Evolutionary conservation across 1,284 basidiomycete genomes (phyloP), one percentile per base, ranked within the genome.

Genomic region (Cutaneotrichosporon sp.): DNA sequence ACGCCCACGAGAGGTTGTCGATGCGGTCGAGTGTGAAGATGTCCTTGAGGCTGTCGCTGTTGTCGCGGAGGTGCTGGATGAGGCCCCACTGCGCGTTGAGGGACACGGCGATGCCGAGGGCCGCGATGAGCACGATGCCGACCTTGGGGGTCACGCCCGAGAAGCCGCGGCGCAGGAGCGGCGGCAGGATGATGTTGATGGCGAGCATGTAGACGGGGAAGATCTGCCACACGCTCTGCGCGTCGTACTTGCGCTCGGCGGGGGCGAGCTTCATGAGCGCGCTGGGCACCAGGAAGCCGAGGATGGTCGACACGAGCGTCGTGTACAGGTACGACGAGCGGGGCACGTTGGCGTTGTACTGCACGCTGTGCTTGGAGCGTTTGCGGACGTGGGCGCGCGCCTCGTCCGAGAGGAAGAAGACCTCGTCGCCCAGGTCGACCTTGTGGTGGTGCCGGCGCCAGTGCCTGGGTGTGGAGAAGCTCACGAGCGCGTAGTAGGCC

Each of bases 181-280:
- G 60, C 5, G 64, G 64, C 16, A 65, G 55, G 3, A 43, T 43
- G 22, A 60, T n/a, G 60, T 62, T 62, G 43, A 65, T 43, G 18
- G 53, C 52, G 14, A 65, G 49, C 58, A 65, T 59, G 60, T 58
- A 62, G 2, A 60, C 20, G 6, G 64, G 60, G 42, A 54, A 65
- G 22, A 33, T n/a, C 56, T 65, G 64, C 58, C 58, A 65, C 1
- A 38, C 10, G 46, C 38, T 58, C n/a, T 51, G 55, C 5, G 58
- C 55, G 52, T 51, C 24, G 55, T 60, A 65, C 8, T 34, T 22
- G 18, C 13, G n/a, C 24, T 38, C 29, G 22, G 53, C 25, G 1
- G 52, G 47, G 4, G 54, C 52, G 18, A 10, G 22, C n/a, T 22
- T 10, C 49, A 62, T 36, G 18, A 2, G 9, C 5, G 42, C 24